These are phyloP conservation scores for Colletotrichum lindemuthianum DNA, from an alignment of 2,329 filamentous ascomycete genomes.

Conservation along the genomic window DNA sequence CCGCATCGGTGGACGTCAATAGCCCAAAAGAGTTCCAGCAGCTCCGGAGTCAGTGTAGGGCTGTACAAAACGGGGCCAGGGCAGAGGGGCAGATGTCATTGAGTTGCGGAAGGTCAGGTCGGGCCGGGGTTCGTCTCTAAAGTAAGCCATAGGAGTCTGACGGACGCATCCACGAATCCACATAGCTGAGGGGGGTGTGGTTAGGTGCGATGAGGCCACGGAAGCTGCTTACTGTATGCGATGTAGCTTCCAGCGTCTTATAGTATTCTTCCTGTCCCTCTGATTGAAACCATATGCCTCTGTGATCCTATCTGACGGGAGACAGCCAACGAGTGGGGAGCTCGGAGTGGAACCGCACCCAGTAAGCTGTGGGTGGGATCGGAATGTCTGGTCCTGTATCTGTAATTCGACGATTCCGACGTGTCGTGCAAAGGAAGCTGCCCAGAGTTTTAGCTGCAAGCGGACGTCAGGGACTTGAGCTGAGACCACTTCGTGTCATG, in stretches of 20 bases:
- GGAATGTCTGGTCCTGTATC: conserved; percentile 12
- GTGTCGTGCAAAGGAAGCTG: conserved; percentile 25
- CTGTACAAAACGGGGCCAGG: conserved; percentile 5
- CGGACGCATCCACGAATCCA: conserved; percentile 13
- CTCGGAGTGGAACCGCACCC: not conserved
- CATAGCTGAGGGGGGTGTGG: conserved; percentile 22
- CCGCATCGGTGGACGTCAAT: too few species aligned
- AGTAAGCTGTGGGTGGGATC: conserved; percentile 19
- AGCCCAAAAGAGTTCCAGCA: too few species aligned
- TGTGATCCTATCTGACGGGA: conserved; percentile 24
- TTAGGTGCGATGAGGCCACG: conserved; percentile 4
- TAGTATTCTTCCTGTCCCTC: conserved; percentile 1
- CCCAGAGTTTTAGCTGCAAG: conserved; percentile 21
- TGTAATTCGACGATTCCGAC: conserved; percentile 25
- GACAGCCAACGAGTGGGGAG: conserved; percentile 9
- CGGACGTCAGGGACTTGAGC: conserved; percentile 18
- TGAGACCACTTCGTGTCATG: conserved; percentile 26
- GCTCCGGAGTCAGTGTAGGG: conserved; percentile 19
- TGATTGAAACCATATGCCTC: conserved; percentile 11
- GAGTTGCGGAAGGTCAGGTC: not conserved
- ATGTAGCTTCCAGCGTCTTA: conserved; percentile 11
- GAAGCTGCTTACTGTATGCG: conserved; percentile 1
- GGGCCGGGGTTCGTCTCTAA: not conserved
- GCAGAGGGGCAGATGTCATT: not conserved
- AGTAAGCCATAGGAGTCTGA: conserved; percentile 22